Percentiles rank a stretch among this genome's conserved stretches.
These are phyloP conservation scores for Centella asiatica DNA, from an alignment of 129 eudicot genomes.

Conservation along the genomic window DNA sequence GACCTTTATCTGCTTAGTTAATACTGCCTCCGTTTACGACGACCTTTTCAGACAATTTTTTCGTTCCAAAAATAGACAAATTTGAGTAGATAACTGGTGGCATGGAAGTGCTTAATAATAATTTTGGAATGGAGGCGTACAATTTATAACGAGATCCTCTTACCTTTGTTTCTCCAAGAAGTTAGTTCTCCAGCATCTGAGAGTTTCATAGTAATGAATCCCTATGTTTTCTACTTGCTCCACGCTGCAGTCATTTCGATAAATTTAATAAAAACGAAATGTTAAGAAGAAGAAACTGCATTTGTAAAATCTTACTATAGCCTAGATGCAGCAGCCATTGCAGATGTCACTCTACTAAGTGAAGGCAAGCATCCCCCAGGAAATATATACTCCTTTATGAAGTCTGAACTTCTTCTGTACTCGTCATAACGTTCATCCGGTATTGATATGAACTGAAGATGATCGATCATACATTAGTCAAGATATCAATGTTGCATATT, in stretches of 20 bases:
- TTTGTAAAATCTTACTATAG: constrained; percentile 43
- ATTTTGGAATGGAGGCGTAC: too few relatives aligned
- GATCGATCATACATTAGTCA: not conserved
- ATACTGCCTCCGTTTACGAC: too few relatives aligned
- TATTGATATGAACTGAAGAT: constrained; percentile 61
- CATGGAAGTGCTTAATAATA: too few relatives aligned
- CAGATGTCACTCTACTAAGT: constrained; percentile 75
- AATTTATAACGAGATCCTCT: too few relatives aligned
- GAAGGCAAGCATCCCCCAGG: constrained; percentile 88
- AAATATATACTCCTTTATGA: constrained; percentile 83
- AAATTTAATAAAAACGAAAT: not conserved
- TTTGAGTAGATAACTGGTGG: too few relatives aligned
- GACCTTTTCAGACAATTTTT: too few relatives aligned
- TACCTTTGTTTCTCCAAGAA: constrained; percentile 68
- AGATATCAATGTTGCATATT: too few relatives aligned
- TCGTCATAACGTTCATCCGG: constrained; percentile 82
- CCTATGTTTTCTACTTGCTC: constrained; percentile 93
- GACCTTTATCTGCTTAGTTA: too few relatives aligned
- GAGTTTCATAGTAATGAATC: constrained; percentile 77
- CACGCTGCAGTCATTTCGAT: constrained; percentile 35
- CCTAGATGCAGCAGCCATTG: constrained; percentile 82
- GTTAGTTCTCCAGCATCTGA: constrained; percentile 74
- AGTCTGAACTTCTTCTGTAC: constrained; percentile 70
- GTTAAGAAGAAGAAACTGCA: not conserved
- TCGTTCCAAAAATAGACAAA: too few relatives aligned